Base-by-base conservation (phyloP, 2,329 filamentous ascomycete genomes). In the Claviceps paspali region DNA sequence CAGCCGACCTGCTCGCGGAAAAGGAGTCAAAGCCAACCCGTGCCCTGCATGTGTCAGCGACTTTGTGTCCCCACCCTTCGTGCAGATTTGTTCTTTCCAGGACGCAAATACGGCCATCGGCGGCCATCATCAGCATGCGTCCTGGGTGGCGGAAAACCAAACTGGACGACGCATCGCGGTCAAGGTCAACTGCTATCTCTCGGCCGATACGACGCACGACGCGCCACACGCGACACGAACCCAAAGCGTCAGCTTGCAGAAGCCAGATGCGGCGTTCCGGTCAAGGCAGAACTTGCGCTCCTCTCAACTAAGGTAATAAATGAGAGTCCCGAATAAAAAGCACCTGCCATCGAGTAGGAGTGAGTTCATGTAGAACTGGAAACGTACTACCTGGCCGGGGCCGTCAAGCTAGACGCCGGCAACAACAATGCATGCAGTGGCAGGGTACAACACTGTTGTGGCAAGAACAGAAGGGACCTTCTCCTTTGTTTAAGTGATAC, bases 1-100 rank as follows among this genome's bases (percentile, higher is more conserved):
- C n/a, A n/a, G n/a, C n/a, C n/a, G n/a, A n/a, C n/a, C n/a, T n/a
- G 6, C 24, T 19, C 17, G 28, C 11, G 26, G 19, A 3, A 31
- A 19, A 14, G 14, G 9, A 27, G 3, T n/a, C 21, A 17, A 21
- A 18, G 15, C 8, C 15, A 17, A 4, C 18, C 7, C 14, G 14
- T 24, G 31, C 31, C 15, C 27, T 35, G 37, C 36, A 34, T 29
- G 14, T 39, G 37, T 35, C 27, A 29, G 37, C 15, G 26, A 14
- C 19, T 24, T 12, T 18, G 23, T 27, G 27, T 35, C 21, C 6
- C 32, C 31, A 23, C 18, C 14, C 1, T 33, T 24, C 14, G 11
- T n/a, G 23, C 17, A 28, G 33, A 11, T 17, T 5, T 17, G 28
- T 18, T 29, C 28, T 5, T 8, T 22, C 5, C 21, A 8, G 21